phyloP scores from a whole-genome alignment of 495 filamentous ascomycete species.

The Cladorrhinum samala region DNA sequence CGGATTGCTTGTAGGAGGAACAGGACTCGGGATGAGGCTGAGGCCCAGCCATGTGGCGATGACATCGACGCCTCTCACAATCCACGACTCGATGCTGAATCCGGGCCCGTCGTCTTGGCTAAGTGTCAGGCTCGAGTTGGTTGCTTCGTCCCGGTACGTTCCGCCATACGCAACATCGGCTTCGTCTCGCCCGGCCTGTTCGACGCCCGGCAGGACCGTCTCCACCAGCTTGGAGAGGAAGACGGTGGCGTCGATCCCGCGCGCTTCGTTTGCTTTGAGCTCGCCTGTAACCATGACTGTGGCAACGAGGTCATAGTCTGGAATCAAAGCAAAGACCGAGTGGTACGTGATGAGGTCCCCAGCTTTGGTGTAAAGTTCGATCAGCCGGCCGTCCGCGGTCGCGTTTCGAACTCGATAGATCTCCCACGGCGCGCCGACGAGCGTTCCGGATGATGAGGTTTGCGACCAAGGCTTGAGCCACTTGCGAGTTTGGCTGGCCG shows the following conservation, averaged over 20 bases:
- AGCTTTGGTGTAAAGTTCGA: constrained; percentile 49
- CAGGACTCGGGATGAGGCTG: constrained; percentile 2
- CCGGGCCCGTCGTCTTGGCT: constrained; percentile 38
- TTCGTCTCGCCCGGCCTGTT: constrained; percentile 40
- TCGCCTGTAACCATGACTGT: constrained; percentile 39
- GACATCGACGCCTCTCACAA: constrained; percentile 37
- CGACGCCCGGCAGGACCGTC: constrained; percentile 38
- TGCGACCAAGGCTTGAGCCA: constrained; percentile 51
- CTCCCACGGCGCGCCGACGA: constrained; percentile 53
- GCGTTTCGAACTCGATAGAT: constrained; percentile 34
- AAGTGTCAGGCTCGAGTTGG: constrained; percentile 41
- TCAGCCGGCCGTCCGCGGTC: constrained; percentile 31
- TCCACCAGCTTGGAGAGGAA: constrained; percentile 32
- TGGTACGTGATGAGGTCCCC: not conserved
- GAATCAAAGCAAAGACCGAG: not conserved
- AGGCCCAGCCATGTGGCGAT: constrained; percentile 12
- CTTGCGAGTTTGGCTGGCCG: constrained; percentile 37
- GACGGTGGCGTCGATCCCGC: constrained; percentile 12
- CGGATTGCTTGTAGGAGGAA: constrained; percentile 9
- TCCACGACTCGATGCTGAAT: constrained; percentile 34
- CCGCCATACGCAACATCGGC: constrained; percentile 32
- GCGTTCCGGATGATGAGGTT: constrained; percentile 37
- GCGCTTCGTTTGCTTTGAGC: constrained; percentile 12
- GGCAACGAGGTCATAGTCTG: constrained; percentile 39
- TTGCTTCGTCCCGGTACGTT: constrained; percentile 26